A percentile compares a stretch with the other conserved stretches of the same genome.
Evolutionary conservation across 2,329 filamentous ascomycete genomes (phyloP).

Genomic region (Claviceps maximensis): DNA sequence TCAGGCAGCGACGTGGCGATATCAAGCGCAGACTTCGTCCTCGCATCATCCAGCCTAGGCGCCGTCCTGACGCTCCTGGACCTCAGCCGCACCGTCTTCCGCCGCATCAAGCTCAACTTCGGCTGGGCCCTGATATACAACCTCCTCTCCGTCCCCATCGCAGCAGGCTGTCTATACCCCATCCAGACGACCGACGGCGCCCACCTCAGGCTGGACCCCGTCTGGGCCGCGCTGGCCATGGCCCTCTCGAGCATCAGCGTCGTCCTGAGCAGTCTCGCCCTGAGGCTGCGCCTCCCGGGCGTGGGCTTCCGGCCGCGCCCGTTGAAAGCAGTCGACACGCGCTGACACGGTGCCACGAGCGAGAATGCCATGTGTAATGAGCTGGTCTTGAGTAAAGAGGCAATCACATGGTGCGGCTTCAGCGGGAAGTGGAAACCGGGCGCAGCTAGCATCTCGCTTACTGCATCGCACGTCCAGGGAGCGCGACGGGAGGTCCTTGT

Average conservation of each 20-base stretch:
- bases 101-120: slow-evolving; percentile 74
- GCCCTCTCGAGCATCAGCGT: slow-evolving; percentile 85
- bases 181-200: slow-evolving; percentile 30
- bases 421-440: no score
- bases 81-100: slow-evolving; percentile 59
- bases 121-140: slow-evolving; percentile 79
- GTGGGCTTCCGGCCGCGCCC: slow-evolving; percentile 27
- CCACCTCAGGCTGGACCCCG: slow-evolving; percentile 57
- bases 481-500: no score
- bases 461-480: no score
- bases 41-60: slow-evolving; percentile 57
- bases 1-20: slow-evolving; percentile 77
- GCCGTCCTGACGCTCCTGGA: slow-evolving; percentile 61
- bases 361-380: no score
- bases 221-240: slow-evolving; percentile 88
- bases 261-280: slow-evolving; percentile 62
- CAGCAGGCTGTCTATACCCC: slow-evolving; percentile 64
- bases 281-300: slow-evolving; percentile 39
- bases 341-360: no score
- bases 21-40: slow-evolving; percentile 67
- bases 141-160: slow-evolving; percentile 61
- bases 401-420: no score
- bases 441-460: no score
- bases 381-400: no score
- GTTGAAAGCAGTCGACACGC: not conserved